Evolutionary conservation across 495 filamentous ascomycete genomes (phyloP), one percentile per base, ranked within the genome.

Genomic region (Gamarada debralockiae): DNA sequence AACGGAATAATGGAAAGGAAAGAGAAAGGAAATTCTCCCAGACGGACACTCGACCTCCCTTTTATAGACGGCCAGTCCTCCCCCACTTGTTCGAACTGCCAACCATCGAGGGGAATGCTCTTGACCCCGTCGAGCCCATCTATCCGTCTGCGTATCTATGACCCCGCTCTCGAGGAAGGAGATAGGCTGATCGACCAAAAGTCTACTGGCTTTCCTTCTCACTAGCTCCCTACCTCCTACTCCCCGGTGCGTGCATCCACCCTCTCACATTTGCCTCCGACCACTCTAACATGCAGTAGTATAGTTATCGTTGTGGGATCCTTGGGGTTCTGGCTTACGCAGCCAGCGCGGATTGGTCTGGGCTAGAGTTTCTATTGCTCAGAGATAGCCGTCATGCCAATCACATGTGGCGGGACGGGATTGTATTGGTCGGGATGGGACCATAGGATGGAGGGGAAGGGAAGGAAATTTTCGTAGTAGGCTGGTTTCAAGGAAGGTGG

Each of bases 11-110:
- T 71, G 65, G 61, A 62, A 72, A 60, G 60, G 58, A 66, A 72
- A 73, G 63, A 66, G 63, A 76, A 80, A 76, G 72, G 74, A 84
- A 80, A 75, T 77, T 73, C 73, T 67, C 76, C 66, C 68, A 53
- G 38, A 63, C 25, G 40, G 56, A 53, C 50, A 44, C 60, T 60
- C 57, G 59, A 64, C 59, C 50, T 64, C 70, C 76, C 68, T 78
- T 87, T 82, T 87, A 87, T 87, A 87, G 67, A 69, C 78, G 65
- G 81, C 65, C 36, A 10, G 48, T 62, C 64, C 71, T 68, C 75
- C 71, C n/a, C 71, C 70, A 71, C 72, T 70, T 58, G 61, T 31
- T 63, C 57, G 60, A 59, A 57, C 59, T 69, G 55, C 59, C 55
- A 62, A 67, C 50, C 60, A 59, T 62, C 62, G 62, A 53, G 54